Evolutionary conservation across 495 filamentous ascomycete genomes (phyloP).

Genomic region (Talaromyces ruber): DNA sequence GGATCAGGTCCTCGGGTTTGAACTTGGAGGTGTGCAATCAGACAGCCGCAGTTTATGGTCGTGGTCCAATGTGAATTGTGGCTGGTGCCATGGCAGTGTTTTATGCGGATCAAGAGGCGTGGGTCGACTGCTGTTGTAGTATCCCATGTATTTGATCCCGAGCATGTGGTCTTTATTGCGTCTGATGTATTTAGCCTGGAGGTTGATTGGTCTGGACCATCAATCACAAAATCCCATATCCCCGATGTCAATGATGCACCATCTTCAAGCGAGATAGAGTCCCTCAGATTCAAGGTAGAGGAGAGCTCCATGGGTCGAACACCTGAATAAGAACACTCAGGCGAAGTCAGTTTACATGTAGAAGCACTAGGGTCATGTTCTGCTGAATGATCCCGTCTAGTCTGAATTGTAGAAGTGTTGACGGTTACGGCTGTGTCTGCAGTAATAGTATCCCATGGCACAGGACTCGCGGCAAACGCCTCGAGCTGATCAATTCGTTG

Average conservation of each 20-base stretch:
- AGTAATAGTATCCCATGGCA: background rate
- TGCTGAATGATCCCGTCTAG: background rate
- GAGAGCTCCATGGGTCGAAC: background rate
- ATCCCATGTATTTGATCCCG: background rate
- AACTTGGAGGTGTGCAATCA: background rate
- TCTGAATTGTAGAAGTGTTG: background rate
- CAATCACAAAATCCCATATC: background rate
- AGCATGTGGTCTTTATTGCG: too few species aligned
- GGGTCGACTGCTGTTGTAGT: background rate
- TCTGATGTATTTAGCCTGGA: too few species aligned
- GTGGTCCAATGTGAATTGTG: background rate
- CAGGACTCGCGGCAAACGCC: background rate
- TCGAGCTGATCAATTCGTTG: background rate
- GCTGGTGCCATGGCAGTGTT: background rate
- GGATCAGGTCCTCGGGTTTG: background rate
- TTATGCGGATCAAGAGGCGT: background rate
- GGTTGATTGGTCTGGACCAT: too few species aligned
- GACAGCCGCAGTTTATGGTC: background rate
- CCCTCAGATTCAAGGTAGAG: background rate
- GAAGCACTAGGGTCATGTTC: background rate
- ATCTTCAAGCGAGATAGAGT: background rate
- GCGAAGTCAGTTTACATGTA: background rate
- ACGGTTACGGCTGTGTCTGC: background rate
- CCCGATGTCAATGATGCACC: background rate
- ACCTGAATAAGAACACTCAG: background rate